Evolutionary conservation across 2,329 filamentous ascomycete genomes (phyloP), one percentile per base, ranked within the genome.

Genomic region (Dendryphion nanum): DNA sequence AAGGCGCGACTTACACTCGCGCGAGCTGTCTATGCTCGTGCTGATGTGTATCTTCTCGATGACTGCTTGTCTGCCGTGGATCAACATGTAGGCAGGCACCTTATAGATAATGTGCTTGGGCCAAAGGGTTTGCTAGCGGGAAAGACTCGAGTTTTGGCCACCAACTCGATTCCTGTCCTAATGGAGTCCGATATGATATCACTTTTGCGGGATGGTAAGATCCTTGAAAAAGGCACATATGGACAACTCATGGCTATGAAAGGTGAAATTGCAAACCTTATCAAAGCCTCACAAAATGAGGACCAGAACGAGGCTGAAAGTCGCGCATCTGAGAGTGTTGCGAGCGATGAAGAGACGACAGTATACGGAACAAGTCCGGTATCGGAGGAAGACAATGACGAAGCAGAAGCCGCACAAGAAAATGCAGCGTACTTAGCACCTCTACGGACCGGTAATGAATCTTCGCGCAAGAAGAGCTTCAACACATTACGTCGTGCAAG

Each of bases 11-110:
- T 98, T 44, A 91, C 89, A 12, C 75, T 98, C 38, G 93, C 93
- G 28, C 81, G 93, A 63, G 91, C 94, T 19, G 93, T 98, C 1
- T 98, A 98, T 61, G 90, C 94, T 35, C 81, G 93, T 51, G 89
- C 93, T n/a, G 94, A 98, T 63, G 82, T 98, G 34, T 97, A 97
- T 59, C 76, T 98, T 10, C 76, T 98, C 8, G 93, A 98, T 52
- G 93, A 98, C 62, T 86, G 90, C 44, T 76, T 98, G 8, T 97
- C 91, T 13, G 93, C 94, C 1, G 93, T 98, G n/a, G 93, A 98
- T 68, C 91, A 95, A 48, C 93, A 98, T 60, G 93, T 98, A 42
- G 93, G 93, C 34, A 80, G 88, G 47, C 93, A 98, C 68, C 78
- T 98, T 40, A 96, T 96, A 55, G 86, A 97, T 61, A 88, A 93